Conservation (phyloP, 1,284 basidiomycete species). For the Trichosporon ovoides region DNA sequence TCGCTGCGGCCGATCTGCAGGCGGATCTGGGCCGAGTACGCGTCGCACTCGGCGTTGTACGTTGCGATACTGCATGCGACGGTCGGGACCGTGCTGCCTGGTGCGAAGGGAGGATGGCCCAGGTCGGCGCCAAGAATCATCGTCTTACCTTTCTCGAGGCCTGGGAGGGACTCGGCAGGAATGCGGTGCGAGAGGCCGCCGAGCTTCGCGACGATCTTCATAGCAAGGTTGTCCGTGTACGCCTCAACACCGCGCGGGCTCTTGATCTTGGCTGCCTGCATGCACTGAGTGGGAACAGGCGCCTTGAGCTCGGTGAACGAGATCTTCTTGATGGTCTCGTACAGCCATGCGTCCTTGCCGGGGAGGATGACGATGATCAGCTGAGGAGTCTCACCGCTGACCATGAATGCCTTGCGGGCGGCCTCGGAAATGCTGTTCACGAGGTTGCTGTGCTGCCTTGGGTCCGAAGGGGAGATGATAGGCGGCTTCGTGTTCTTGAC, state of each 20-base stretch:
- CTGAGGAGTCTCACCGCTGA: slow-evolving; percentile 38
- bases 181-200: slow-evolving; percentile 48
- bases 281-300: slow-evolving; percentile 46
- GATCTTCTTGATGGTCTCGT: slow-evolving; percentile 50
- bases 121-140: slow-evolving; percentile 40
- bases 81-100: slow-evolving; percentile 35
- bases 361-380: slow-evolving; percentile 45
- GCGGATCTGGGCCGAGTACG: slow-evolving; percentile 48
- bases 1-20: slow-evolving; percentile 48
- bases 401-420: slow-evolving; percentile 38
- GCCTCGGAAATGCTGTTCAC: slow-evolving; percentile 22
- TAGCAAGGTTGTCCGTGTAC: slow-evolving; percentile 49
- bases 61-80: slow-evolving; percentile 52
- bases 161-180: slow-evolving; percentile 37
- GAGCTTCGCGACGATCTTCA: slow-evolving; percentile 48
- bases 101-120: slow-evolving; percentile 40
- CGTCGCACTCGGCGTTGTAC: slow-evolving; percentile 37
- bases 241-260: slow-evolving; percentile 38
- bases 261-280: slow-evolving; percentile 45
- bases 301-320: slow-evolving; percentile 39
- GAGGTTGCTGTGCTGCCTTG: slow-evolving; percentile 17
- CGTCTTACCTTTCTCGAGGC: slow-evolving; percentile 34
- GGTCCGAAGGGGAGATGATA: slow-evolving; percentile 32
- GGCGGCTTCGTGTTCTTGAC: slow-evolving; percentile 31
- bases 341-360: slow-evolving; percentile 43